These are phyloP conservation scores for Flaveria ramosissima DNA, from an alignment of 129 eudicot genomes.

Conservation along the genomic window DNA sequence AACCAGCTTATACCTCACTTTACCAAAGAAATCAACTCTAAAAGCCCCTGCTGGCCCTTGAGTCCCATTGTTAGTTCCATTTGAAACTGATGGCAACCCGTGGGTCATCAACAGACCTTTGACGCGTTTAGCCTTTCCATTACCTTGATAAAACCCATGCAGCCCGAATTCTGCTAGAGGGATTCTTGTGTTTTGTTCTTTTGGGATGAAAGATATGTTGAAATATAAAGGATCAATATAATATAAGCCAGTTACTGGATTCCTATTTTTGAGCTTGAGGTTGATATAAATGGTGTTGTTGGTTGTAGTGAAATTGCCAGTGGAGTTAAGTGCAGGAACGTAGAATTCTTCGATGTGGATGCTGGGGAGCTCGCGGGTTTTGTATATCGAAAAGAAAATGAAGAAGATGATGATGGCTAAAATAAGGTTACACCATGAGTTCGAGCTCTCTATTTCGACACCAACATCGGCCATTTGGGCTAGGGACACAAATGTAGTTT, in stretches of 20 bases:
- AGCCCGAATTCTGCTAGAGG: slow-evolving; percentile 23
- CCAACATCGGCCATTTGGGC: slow-evolving; percentile 14
- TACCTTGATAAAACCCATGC: slow-evolving; percentile 34
- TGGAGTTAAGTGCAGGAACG: slow-evolving; percentile 26
- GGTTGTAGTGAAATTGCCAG: slow-evolving; percentile 20
- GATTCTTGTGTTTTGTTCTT: slow-evolving; percentile 16
- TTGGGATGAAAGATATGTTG: slow-evolving; percentile 31
- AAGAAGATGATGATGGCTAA: slow-evolving; percentile 21
- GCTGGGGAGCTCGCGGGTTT: slow-evolving; percentile 32
- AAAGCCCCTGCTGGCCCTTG: slow-evolving; percentile 24
- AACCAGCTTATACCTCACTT: slow-evolving; percentile 30
- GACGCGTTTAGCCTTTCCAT: slow-evolving; percentile 30
- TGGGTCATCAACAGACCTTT: slow-evolving; percentile 30
- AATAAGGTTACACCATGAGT: slow-evolving; percentile 27
- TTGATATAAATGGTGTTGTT: slow-evolving; percentile 34
- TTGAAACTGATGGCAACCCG: not conserved
- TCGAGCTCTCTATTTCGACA: not conserved
- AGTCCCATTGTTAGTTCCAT: not conserved
- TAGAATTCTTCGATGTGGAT: slow-evolving; percentile 28
- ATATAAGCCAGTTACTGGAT: slow-evolving; percentile 30
- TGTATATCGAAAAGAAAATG: slow-evolving; percentile 31
- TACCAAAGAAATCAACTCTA: slow-evolving; percentile 28
- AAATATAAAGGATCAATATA: slow-evolving; percentile 28
- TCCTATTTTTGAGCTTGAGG: slow-evolving; percentile 33
- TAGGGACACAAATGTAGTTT: not conserved